Evolutionary conservation across 2,329 filamentous ascomycete species (phyloP), one percentile per base, ranked within the genome.

Genomic region (Clarireedia sp.): DNA sequence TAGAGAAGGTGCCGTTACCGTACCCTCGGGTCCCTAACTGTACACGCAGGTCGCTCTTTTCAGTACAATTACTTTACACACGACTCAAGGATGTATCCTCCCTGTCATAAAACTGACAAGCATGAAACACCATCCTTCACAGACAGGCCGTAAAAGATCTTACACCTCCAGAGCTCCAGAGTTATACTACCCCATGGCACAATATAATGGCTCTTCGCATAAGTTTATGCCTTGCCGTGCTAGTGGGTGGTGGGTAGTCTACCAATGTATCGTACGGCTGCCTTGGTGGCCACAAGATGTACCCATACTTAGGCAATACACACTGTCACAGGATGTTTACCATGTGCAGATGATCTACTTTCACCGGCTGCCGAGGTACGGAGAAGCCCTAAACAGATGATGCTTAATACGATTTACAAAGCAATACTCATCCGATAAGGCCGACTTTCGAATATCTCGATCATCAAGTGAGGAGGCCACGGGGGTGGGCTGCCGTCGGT

Each of bases 1-100:
- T 38, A 37, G 50, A 26, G 19, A 23, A 53, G 19, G 26, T 36
- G 47, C 41, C 50, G 41, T 47, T 53, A 53, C 50, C 50, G 50
- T 53, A 19, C 50, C 19, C 50, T 53, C 29, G 50, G 50, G 50
- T 47, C 24, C 24, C 9, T 33, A 33, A 33, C 9, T 33, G 29
- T 33, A 33, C 29, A 26, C 23, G 41, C 50, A 48, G 16, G n/a
- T 48, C n/a, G 50, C 29, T 48, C 6, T 43, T 19, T 47, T 53
- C 38, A 41, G 37, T 36, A 14, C 50, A 53, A 37, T 38, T 23
- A 48, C 16, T 29, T 53, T 53, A 37, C 29, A 33, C 9, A 12
- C 4, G 4, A 33, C 29, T 33, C 19, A 26, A 53, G 24, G 48
- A 38, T 14, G 19, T 14, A 21, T 41, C 50, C 36, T 36, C 41